phyloP scores from a whole-genome alignment of 169 alveolate species.

The Plasmodium billcollinsi region DNA sequence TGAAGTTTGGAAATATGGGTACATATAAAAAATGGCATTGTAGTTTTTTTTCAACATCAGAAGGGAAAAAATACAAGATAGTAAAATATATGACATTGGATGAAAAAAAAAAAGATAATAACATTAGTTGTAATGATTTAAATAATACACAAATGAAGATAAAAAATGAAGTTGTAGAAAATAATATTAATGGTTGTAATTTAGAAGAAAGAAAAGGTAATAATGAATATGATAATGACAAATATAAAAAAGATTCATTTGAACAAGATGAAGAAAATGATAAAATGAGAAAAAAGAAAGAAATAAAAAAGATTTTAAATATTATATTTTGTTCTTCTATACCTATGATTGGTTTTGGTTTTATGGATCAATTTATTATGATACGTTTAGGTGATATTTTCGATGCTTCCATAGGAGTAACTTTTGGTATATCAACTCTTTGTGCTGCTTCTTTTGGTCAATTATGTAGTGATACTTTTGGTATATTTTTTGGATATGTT shows the following conservation, averaged over 20 bases:
- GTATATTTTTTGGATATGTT: slow-evolving; percentile 51
- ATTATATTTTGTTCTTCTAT: slow-evolving; percentile 72
- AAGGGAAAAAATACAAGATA: not conserved
- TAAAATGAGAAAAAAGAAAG: slow-evolving; percentile 24
- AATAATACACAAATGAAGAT: not conserved
- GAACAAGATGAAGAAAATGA: not conserved
- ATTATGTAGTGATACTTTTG: slow-evolving; percentile 67
- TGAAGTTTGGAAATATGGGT: not conserved
- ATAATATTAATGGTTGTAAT: not conserved
- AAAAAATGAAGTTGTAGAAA: slow-evolving; percentile 1
- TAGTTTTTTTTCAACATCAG: slow-evolving; percentile 12
- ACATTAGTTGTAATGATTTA: not conserved
- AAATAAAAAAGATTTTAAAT: slow-evolving; percentile 44
- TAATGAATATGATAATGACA: not conserved
- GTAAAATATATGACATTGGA: not conserved
- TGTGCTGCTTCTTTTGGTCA: slow-evolving; percentile 75
- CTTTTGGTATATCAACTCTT: slow-evolving; percentile 68
- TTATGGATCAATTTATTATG: slow-evolving; percentile 73
- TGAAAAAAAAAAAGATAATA: slow-evolving; percentile 5
- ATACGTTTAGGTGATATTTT: slow-evolving; percentile 70
- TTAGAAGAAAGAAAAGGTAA: not conserved
- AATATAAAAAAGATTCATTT: not conserved
- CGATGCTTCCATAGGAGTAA: slow-evolving; percentile 69
- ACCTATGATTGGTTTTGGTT: slow-evolving; percentile 74
- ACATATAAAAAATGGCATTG: not conserved